phyloP scores from a whole-genome alignment of 2,329 filamentous ascomycete genomes.

The Colletotrichum liriopes region DNA sequence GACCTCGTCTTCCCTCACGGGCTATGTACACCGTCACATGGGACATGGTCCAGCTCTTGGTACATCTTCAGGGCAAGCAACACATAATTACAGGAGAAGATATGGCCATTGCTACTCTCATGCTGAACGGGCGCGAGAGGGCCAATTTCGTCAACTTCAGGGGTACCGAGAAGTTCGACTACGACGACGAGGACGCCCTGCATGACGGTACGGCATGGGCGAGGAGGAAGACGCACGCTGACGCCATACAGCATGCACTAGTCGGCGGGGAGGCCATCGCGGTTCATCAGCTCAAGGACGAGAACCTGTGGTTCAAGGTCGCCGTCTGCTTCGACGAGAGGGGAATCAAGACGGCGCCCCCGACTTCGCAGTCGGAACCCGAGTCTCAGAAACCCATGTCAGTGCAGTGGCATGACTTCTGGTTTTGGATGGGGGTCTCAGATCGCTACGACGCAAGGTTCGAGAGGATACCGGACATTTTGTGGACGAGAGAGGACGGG shows the following conservation, averaged over 20 bases:
- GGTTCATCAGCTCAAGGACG: conserved; percentile 50
- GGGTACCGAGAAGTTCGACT: conserved; percentile 52
- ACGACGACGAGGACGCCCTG: conserved; percentile 48
- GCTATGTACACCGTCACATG: conserved; percentile 54
- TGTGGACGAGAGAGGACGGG: conserved; percentile 44
- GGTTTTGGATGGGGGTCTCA: conserved; percentile 44
- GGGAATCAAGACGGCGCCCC: conserved; percentile 46
- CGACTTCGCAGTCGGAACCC: conserved; percentile 3
- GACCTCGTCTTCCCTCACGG: conserved; percentile 51
- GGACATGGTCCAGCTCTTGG: conserved; percentile 51
- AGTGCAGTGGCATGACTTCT: conserved; percentile 47
- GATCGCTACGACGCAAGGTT: conserved; percentile 44
- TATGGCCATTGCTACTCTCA: conserved; percentile 49
- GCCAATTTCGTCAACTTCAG: conserved; percentile 50
- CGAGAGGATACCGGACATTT: conserved; percentile 46
- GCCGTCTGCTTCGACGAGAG: conserved; percentile 49
- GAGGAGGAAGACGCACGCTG: conserved; percentile 46
- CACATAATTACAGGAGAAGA: conserved; percentile 51
- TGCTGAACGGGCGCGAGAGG: conserved; percentile 47
- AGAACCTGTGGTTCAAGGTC: conserved; percentile 48
- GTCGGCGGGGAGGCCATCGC: conserved; percentile 46
- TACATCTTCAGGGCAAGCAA: conserved; percentile 47
- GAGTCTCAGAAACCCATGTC: conserved; percentile 35
- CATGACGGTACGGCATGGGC: conserved; percentile 51
- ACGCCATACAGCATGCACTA: conserved; percentile 48